phyloP scores from a whole-genome alignment of 108 stramenopile species.

The Pseudonitzschia multiseries region DNA sequence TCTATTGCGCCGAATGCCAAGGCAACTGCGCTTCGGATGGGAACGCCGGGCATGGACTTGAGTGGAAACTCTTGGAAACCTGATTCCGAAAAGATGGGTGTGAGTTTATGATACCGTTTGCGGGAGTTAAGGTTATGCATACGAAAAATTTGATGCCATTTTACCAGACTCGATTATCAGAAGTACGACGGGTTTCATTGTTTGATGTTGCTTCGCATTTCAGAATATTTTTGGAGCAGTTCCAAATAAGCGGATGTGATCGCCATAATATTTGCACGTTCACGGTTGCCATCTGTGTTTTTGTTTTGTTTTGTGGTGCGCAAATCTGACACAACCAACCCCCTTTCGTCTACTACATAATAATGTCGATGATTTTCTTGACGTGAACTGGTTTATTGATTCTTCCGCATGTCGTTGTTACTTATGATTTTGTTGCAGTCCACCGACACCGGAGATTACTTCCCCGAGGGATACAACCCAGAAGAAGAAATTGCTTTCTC shows the following conservation, averaged over 20 bases:
- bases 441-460: conserved; percentile 82
- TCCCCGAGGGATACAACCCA: conserved; percentile 79
- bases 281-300: neutral
- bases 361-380: neutral
- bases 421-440: conserved; percentile 28
- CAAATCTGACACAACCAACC: neutral
- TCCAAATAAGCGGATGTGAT: neutral
- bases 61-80: conserved; percentile 78
- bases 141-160: too few relatives aligned
- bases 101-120: conserved; percentile 8
- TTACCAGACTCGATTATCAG: too few relatives aligned
- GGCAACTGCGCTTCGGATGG: conserved; percentile 9
- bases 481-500: conserved; percentile 54
- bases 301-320: neutral
- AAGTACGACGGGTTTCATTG: too few relatives aligned
- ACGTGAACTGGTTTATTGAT: neutral
- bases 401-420: neutral
- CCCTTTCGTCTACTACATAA: neutral
- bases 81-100: conserved; percentile 76
- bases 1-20: conserved; percentile 10
- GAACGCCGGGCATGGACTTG: conserved; percentile 45
- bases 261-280: neutral
- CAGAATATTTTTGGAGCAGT: neutral
- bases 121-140: too few relatives aligned
- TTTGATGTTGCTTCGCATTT: too few relatives aligned